Percentiles rank a stretch among this genome's conserved stretches.
phyloP scores from a whole-genome alignment of 495 filamentous ascomycete genomes.

The Penicillium canescens region DNA sequence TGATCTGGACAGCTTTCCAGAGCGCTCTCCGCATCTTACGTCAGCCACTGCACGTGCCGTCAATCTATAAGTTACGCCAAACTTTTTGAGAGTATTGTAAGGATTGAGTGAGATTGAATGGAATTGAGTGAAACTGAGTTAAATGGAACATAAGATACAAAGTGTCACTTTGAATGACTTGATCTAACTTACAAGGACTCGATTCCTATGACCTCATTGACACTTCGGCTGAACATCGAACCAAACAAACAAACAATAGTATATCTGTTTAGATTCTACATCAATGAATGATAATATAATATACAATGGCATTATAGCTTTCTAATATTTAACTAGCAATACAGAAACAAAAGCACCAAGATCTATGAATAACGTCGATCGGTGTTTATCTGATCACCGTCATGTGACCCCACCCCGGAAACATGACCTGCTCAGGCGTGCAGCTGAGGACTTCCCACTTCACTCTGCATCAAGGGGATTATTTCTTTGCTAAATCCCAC shows the following conservation, averaged over 20 bases:
- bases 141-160: no score
- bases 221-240: no score
- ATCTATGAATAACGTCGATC: neutral
- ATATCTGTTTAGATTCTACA: no score
- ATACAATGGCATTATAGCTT: no score
- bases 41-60: constrained; percentile 31
- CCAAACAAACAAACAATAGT: no score
- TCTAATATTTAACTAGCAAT: no score
- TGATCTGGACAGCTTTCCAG: constrained; percentile 46
- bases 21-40: constrained; percentile 36
- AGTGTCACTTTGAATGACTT: no score
- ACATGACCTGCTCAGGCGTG: neutral
- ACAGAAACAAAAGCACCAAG: neutral
- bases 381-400: constrained; percentile 24
- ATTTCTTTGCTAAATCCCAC: neutral
- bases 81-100: neutral
- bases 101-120: no score
- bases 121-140: no score
- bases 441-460: neutral
- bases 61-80: constrained; percentile 4
- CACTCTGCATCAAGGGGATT: neutral
- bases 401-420: constrained; percentile 20
- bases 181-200: no score
- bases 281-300: no score
- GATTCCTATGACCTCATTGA: no score